These are phyloP conservation scores for Epichloe coenophiala DNA, from an alignment of 2,329 filamentous ascomycete species.

Conservation along the genomic window DNA sequence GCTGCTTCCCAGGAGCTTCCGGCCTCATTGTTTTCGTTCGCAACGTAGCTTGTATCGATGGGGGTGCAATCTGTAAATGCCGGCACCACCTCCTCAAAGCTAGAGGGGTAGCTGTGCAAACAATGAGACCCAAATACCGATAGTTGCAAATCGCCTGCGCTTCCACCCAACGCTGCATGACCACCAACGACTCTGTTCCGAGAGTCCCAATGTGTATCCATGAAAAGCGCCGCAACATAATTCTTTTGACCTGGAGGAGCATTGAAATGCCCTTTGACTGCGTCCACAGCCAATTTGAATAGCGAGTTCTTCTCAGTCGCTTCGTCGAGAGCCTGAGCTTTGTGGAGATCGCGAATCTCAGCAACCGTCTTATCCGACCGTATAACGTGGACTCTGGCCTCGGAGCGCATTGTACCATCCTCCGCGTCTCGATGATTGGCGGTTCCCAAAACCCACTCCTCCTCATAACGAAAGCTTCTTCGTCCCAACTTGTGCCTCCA, in stretches of 20 bases:
- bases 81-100: slow-evolving; percentile 78
- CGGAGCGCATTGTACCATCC: slow-evolving; percentile 65
- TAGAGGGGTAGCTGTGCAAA: slow-evolving; percentile 79
- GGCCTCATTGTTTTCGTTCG: slow-evolving; percentile 75
- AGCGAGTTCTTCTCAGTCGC: slow-evolving; percentile 60
- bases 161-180: slow-evolving; percentile 73
- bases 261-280: slow-evolving; percentile 65
- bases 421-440: slow-evolving; percentile 62
- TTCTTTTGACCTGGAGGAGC: slow-evolving; percentile 65
- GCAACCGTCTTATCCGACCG: slow-evolving; percentile 70
- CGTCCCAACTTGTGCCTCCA: slow-evolving; percentile 75
- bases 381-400: slow-evolving; percentile 81
- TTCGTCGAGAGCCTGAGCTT: slow-evolving; percentile 62
- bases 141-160: slow-evolving; percentile 59
- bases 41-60: slow-evolving; percentile 66
- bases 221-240: slow-evolving; percentile 73
- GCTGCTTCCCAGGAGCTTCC: slow-evolving; percentile 94
- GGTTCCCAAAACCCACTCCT: slow-evolving; percentile 83
- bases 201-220: slow-evolving; percentile 84
- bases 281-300: slow-evolving; percentile 63
- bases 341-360: slow-evolving; percentile 65
- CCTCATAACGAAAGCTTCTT: slow-evolving; percentile 79
- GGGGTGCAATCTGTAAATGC: slow-evolving; percentile 84
- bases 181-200: slow-evolving; percentile 55
- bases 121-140: slow-evolving; percentile 89